Conservation (phyloP, 2,329 filamentous ascomycete species). For the Cytospora chrysosperma region DNA sequence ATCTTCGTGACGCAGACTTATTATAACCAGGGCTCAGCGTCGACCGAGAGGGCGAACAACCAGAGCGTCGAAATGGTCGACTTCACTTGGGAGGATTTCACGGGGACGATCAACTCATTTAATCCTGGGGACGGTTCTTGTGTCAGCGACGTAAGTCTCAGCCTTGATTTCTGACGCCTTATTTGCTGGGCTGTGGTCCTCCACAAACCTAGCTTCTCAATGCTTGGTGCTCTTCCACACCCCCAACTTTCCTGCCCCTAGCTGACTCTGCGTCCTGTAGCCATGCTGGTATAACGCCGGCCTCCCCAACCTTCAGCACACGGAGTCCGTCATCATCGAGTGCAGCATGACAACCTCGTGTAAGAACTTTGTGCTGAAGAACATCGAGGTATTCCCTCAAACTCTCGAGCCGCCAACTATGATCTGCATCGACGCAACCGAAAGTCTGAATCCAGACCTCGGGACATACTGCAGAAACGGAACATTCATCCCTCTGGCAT, state of each 20-base stretch:
- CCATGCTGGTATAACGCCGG: background rate
- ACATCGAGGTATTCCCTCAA: background rate
- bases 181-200: background rate
- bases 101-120: background rate
- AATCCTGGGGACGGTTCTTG: background rate
- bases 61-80: background rate
- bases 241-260: background rate
- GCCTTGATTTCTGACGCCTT: background rate
- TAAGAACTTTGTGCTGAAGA: background rate
- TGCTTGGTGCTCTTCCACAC: background rate
- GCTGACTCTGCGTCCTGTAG: background rate
- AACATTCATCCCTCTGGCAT: background rate
- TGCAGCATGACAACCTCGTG: background rate
- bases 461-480: background rate
- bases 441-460: background rate
- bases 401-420: background rate
- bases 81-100: background rate
- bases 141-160: background rate
- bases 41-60: background rate
- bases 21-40: constrained; percentile 36
- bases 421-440: background rate
- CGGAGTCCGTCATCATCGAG: background rate
- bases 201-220: background rate
- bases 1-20: constrained; percentile 48
- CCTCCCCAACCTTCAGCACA: background rate